Percentiles rank a stretch among this genome's conserved stretches.
Evolutionary conservation across 2,329 filamentous ascomycete genomes (phyloP).

Genomic region (Trichoderma sp.): DNA sequence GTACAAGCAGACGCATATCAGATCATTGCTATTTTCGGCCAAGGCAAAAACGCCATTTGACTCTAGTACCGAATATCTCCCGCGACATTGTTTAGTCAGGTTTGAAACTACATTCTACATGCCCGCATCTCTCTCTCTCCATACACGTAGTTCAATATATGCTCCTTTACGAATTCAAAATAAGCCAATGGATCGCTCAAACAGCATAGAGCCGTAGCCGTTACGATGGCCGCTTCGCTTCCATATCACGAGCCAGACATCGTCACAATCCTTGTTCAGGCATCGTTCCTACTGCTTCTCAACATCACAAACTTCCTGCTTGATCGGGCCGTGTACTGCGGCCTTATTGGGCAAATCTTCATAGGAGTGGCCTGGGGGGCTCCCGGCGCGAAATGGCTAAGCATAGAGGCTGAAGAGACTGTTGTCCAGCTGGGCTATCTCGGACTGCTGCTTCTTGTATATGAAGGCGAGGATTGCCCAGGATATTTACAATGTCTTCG

Average conservation of each 20-base stretch:
- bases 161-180: too few species aligned
- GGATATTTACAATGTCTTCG: neutral
- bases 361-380: conserved; percentile 70
- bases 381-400: conserved; percentile 64
- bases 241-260: conserved; percentile 67
- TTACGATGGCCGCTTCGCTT: conserved; percentile 29
- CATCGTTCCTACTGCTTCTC: conserved; percentile 64
- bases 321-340: conserved; percentile 65
- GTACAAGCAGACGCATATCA: neutral
- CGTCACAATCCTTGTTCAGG: conserved; percentile 57
- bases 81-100: neutral
- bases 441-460: conserved; percentile 71
- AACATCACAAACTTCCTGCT: conserved; percentile 60
- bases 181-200: neutral
- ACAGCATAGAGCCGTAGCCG: neutral
- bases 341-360: conserved; percentile 70
- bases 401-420: conserved; percentile 50
- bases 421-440: conserved; percentile 71
- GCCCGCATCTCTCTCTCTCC: neutral
- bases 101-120: neutral
- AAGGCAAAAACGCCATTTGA: neutral
- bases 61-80: neutral
- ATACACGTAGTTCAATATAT: neutral
- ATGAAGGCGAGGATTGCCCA: conserved; percentile 54
- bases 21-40: neutral